Evolutionary conservation across 306 rosid species (phyloP), one percentile per base, ranked within the genome.

Genomic region (Astragalus membranaceus): DNA sequence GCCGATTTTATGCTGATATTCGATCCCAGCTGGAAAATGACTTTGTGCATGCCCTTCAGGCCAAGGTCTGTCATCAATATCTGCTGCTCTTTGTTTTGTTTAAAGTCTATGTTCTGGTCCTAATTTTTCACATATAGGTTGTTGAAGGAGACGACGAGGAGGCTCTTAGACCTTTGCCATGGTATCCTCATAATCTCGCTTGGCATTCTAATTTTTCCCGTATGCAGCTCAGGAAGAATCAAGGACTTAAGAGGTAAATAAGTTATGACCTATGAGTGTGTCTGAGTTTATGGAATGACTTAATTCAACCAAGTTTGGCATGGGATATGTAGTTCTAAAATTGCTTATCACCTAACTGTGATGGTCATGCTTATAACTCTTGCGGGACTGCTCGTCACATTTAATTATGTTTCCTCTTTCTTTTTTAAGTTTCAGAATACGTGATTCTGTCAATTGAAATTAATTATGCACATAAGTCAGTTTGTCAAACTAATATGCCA

Each of bases 131-230:
- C 36, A 30, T 80, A 29, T 68, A 92, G 98, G 86, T 85, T 76
- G 44, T 50, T 59, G 88, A 90, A 71, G 89, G 83, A 32, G 87
- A 79, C 46, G 90, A 88, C 62, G 61, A 36, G 3, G 86, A 81
- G 69, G 89, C 98, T 33, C 85, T 93, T 77, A 76, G 82, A 65
- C 97, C 98, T 10, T 81, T 93, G 79, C 84, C 90, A 26, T 93
- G 98, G 98, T 93, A 93, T 83, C 97, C 97, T 71, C 82, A 82
- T 32, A 85, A 86, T 78, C 88, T 93, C 56, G 98, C 98, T 55
- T 93, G 97, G 97, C 98, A 90, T 72, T 93, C 93, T 1, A 93
- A 84, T 66, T 93, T 93, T 64, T 93, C 97, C 30, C 89, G 98
- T 43, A 93, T 82, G 97, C 98, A 93, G 84, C 89, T 90, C 67